These are phyloP conservation scores for Coemansia sp. DNA, from an alignment of 192 early-diverging fungal species.

Conservation along the genomic window DNA sequence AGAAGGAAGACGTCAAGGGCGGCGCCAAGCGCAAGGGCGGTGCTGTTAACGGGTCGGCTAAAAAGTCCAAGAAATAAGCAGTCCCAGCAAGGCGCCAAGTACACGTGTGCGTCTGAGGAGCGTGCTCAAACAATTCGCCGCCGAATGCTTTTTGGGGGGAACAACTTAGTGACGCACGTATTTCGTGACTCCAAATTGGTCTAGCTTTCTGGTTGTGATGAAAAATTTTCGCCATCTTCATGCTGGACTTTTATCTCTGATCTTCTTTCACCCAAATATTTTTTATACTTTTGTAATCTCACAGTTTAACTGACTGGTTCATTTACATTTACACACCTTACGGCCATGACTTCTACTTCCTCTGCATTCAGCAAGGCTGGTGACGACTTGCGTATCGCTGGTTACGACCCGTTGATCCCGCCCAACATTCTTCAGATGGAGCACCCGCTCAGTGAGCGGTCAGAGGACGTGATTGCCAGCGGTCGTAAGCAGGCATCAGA, in stretches of 20 bases:
- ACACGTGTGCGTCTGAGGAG: background rate
- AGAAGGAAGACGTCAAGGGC: background rate
- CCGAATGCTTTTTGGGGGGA: background rate
- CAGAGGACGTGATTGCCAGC: constrained; percentile 53
- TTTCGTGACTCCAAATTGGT: background rate
- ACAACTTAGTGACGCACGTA: constrained; percentile 8
- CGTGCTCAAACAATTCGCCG: background rate
- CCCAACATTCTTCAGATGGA: constrained; percentile 91
- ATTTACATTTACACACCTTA: background rate
- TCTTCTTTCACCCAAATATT: background rate
- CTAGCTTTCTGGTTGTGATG: background rate
- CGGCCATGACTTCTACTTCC: constrained; percentile 46
- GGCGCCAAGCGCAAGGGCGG: constrained; percentile 28
- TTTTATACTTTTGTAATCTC: background rate
- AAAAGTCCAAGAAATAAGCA: constrained; percentile 25
- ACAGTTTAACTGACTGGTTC: background rate
- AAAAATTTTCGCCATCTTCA: background rate
- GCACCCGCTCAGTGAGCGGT: constrained; percentile 62
- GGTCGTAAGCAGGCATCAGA: constrained; percentile 67
- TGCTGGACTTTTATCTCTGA: background rate
- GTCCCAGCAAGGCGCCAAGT: background rate
- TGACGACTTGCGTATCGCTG: constrained; percentile 87
- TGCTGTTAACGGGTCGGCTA: constrained; percentile 14
- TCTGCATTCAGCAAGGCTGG: constrained; percentile 56
- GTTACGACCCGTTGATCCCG: constrained; percentile 90